phyloP scores from a whole-genome alignment of 495 filamentous ascomycete genomes.

The Durotheca rogersii region DNA sequence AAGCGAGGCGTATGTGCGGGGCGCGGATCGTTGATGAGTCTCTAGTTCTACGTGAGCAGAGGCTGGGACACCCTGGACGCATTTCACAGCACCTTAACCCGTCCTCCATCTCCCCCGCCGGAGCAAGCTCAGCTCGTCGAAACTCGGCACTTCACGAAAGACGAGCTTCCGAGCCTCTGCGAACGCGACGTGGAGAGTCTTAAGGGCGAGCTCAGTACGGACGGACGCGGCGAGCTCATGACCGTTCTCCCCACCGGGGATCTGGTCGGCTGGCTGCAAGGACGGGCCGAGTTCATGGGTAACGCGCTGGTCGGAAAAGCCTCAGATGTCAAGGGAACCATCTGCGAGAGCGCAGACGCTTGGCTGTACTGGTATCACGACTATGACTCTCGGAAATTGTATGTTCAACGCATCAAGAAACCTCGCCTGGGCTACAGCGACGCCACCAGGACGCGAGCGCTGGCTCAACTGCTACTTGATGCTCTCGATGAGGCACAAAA shows the following conservation, averaged over 20 bases:
- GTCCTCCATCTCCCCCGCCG: neutral
- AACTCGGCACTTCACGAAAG: constrained; percentile 8
- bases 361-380: constrained; percentile 31
- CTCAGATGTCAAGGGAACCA: constrained; percentile 14
- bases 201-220: neutral
- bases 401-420: constrained; percentile 14
- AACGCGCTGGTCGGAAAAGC: neutral
- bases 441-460: neutral
- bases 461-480: constrained; percentile 14
- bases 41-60: constrained; percentile 24
- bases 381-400: constrained; percentile 7
- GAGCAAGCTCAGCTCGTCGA: neutral
- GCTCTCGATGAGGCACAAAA: constrained; percentile 12
- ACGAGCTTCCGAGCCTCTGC: constrained; percentile 20
- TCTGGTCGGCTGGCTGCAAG: constrained; percentile 18
- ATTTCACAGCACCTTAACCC: constrained; percentile 13
- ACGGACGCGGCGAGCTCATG: neutral
- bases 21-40: neutral
- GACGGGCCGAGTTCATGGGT: constrained; percentile 14
- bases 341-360: constrained; percentile 23
- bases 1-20: no score
- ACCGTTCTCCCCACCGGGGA: constrained; percentile 15
- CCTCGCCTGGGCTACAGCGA: neutral
- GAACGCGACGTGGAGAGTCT: constrained; percentile 13
- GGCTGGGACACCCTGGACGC: constrained; percentile 22